A percentile compares a stretch with the other conserved stretches of the same genome.
Conservation (phyloP, 495 filamentous ascomycete species). For the Hypoxylon cercidicola region DNA sequence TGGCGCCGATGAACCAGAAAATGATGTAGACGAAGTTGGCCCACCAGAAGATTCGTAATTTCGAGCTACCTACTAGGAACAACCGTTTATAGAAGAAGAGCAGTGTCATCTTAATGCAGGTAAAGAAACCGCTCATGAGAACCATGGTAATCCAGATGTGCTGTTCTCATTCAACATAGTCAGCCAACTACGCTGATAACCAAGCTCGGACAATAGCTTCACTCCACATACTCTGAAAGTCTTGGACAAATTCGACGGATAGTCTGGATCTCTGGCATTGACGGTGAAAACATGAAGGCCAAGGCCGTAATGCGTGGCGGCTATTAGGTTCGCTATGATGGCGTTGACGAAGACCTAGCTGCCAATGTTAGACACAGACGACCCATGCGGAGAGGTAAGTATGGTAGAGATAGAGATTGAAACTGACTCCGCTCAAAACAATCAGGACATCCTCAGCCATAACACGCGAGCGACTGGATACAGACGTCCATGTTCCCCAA, state of each 20-base stretch:
- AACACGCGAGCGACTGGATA: conserved; percentile 25
- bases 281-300: conserved; percentile 45
- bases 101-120: conserved; percentile 44
- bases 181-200: conserved; percentile 2
- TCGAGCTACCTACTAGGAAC: conserved; percentile 43
- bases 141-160: conserved; percentile 47
- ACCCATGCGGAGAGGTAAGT: neutral
- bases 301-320: conserved; percentile 46
- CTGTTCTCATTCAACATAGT: conserved; percentile 18
- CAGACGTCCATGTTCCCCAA: conserved; percentile 42
- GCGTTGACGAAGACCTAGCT: conserved; percentile 37
- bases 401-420: neutral
- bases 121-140: conserved; percentile 40
- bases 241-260: conserved; percentile 39
- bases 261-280: conserved; percentile 37
- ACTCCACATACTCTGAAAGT: conserved; percentile 36
- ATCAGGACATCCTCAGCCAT: conserved; percentile 37
- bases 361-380: conserved; percentile 2
- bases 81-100: conserved; percentile 48
- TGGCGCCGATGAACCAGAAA: conserved; percentile 46
- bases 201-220: neutral
- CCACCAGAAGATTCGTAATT: conserved; percentile 48
- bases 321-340: conserved; percentile 42
- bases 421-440: conserved; percentile 39
- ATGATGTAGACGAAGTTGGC: conserved; percentile 45